These are phyloP conservation scores for Neopestalotiopsis rosae DNA, from an alignment of 2,329 filamentous ascomycete species.

Conservation along the genomic window DNA sequence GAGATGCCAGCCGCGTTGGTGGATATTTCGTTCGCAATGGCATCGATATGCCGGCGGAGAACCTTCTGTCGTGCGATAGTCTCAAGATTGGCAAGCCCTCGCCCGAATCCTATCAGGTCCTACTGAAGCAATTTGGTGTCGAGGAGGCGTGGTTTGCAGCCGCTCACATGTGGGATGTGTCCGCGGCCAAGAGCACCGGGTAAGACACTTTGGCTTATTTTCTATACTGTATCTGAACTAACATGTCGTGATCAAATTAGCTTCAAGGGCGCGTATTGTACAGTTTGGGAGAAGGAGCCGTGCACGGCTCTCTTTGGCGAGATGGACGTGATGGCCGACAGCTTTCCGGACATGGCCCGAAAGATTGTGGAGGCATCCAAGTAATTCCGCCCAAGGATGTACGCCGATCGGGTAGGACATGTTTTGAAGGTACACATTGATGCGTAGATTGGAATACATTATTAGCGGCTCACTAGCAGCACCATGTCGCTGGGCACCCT, in stretches of 20 bases:
- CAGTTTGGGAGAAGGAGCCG: conserved; percentile 56
- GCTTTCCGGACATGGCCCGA: conserved; percentile 53
- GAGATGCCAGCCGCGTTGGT: conserved; percentile 52
- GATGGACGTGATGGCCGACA: conserved; percentile 50
- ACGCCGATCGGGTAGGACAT: neutral
- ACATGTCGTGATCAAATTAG: conserved; percentile 22
- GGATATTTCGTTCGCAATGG: conserved; percentile 57
- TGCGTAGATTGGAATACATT: neutral
- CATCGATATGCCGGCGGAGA: conserved; percentile 54
- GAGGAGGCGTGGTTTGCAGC: conserved; percentile 61
- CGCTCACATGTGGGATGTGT: conserved; percentile 65
- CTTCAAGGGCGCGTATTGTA: conserved; percentile 59
- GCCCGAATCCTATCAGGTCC: conserved; percentile 48
- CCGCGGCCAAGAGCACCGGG: conserved; percentile 54
- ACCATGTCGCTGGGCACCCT: too few species aligned
- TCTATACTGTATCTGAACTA: neutral
- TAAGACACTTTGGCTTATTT: conserved; percentile 22
- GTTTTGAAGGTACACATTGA: neutral
- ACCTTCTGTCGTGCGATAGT: conserved; percentile 57
- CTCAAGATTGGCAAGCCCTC: conserved; percentile 56
- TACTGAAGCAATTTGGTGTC: conserved; percentile 45
- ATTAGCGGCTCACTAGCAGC: neutral
- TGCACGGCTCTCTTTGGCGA: conserved; percentile 55
- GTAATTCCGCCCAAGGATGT: neutral
- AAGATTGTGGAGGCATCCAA: conserved; percentile 33